phyloP scores from a whole-genome alignment of 371 early-diverging fungal genomes.

The Smittium culicis region DNA sequence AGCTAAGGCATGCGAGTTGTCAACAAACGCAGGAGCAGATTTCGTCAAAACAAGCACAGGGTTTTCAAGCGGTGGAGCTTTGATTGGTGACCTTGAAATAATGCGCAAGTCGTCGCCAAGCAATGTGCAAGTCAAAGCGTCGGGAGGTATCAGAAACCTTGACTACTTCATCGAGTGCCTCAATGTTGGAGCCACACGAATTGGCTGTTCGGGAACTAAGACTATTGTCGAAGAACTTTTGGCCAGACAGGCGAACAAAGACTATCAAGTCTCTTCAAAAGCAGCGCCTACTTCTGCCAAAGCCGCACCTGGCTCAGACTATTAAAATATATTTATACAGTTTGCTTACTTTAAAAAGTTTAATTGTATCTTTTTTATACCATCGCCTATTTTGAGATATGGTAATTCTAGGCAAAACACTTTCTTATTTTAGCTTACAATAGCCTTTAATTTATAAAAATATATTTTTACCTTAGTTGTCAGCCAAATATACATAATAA shows the following conservation, averaged over 20 bases:
- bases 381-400: no score
- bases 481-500: no score
- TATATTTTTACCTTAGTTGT: no score
- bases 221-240: constrained; percentile 43
- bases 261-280: background rate
- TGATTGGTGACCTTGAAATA: constrained; percentile 37
- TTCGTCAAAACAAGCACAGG: constrained; percentile 56
- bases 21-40: constrained; percentile 43
- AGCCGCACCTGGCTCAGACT: background rate
- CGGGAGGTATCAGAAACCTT: constrained; percentile 46
- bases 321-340: no score
- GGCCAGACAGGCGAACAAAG: constrained; percentile 16
- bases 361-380: no score
- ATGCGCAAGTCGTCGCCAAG: constrained; percentile 38
- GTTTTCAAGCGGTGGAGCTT: constrained; percentile 44
- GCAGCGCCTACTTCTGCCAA: background rate
- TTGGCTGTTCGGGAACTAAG: constrained; percentile 44
- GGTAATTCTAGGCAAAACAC: no score
- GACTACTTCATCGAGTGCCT: constrained; percentile 43
- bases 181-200: constrained; percentile 43
- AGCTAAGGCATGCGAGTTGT: constrained; percentile 35
- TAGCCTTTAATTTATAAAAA: no score
- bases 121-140: constrained; percentile 44
- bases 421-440: no score
- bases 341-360: no score